Evolutionary conservation across 106 monocot species (phyloP).

Genomic region (Platanthera guangdongensis): DNA sequence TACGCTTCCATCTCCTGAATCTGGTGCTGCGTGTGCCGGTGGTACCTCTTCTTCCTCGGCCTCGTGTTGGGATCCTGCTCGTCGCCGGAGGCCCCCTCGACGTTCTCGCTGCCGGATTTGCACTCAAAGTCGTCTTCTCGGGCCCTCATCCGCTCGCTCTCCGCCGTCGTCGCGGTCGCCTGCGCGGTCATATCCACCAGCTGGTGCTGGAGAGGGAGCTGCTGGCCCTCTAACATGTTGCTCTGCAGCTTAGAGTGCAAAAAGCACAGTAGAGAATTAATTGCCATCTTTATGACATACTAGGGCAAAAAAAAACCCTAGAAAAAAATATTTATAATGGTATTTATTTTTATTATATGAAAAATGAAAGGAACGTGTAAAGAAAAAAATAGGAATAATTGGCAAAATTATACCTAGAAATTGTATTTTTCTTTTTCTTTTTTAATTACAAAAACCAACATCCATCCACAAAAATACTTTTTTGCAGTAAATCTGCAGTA

Average conservation of each 20-base stretch:
- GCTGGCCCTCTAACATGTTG: slow-evolving; percentile 27
- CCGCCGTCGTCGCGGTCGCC: slow-evolving; percentile 12
- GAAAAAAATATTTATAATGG: too few relatives aligned
- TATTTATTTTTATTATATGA: too few relatives aligned
- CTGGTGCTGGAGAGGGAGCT: slow-evolving; percentile 30
- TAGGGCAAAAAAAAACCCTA: too few relatives aligned
- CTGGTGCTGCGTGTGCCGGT: slow-evolving; percentile 94
- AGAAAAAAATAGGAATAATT: too few relatives aligned
- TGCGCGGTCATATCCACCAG: slow-evolving; percentile 22
- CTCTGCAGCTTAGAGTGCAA: slow-evolving; percentile 6
- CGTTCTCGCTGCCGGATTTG: slow-evolving; percentile 89
- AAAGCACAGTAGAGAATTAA: neutral
- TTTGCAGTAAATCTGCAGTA: too few relatives aligned
- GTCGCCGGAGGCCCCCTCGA: slow-evolving; percentile 68
- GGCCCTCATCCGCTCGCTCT: slow-evolving; percentile 21
- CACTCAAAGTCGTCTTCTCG: slow-evolving; percentile 62
- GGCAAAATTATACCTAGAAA: too few relatives aligned
- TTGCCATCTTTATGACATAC: too few relatives aligned
- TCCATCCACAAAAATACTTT: too few relatives aligned
- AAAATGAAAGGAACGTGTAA: too few relatives aligned
- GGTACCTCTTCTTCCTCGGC: slow-evolving; percentile 79
- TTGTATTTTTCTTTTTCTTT: too few relatives aligned
- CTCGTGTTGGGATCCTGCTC: slow-evolving; percentile 68
- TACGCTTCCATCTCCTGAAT: slow-evolving; percentile 98
- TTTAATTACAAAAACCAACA: too few relatives aligned